phyloP scores from a whole-genome alignment of 139 green algal species.

The Closterium sp. region DNA sequence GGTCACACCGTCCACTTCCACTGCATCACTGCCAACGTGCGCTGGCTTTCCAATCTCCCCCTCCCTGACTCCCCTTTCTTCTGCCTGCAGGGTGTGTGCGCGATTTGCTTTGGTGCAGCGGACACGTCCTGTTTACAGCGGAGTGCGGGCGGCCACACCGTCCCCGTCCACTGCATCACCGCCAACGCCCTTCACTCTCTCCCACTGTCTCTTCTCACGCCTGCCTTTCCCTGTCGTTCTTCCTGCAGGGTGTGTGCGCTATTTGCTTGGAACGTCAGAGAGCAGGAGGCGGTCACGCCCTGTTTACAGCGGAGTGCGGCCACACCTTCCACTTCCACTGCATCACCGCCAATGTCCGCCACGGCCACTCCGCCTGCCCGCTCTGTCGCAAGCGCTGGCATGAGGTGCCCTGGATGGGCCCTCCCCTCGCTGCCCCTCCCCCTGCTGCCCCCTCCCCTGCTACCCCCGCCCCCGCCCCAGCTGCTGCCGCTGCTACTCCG shows the following conservation, averaged over 20 bases:
- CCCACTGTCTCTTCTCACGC: neutral
- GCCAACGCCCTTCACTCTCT: neutral
- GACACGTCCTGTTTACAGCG: too few species aligned
- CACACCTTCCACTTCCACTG: constrained; percentile 50
- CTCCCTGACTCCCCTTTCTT: neutral
- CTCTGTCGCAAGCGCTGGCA: constrained; percentile 30
- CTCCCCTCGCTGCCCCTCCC: neutral
- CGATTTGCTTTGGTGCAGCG: too few species aligned
- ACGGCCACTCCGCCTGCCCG: constrained; percentile 34
- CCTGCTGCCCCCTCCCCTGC: neutral
- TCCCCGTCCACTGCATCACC: neutral
- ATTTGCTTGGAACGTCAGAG: constrained; percentile 35
- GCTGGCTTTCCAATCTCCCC: too few species aligned
- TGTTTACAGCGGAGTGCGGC: constrained; percentile 45
- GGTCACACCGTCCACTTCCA: constrained; percentile 46
- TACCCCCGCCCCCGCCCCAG: too few species aligned
- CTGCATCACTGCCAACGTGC: constrained; percentile 40
- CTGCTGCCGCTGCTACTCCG: neutral
- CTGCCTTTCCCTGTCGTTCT: neutral
- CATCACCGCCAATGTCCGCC: constrained; percentile 37
- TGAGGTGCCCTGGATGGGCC: constrained; percentile 36
- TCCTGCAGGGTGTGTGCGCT: constrained; percentile 9
- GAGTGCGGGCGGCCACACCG: too few species aligned
- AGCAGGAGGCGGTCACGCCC: constrained; percentile 10
- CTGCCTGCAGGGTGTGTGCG: too few species aligned